Evolutionary conservation across 106 monocot genomes (phyloP).

Genomic region (Acorus gramineus): DNA sequence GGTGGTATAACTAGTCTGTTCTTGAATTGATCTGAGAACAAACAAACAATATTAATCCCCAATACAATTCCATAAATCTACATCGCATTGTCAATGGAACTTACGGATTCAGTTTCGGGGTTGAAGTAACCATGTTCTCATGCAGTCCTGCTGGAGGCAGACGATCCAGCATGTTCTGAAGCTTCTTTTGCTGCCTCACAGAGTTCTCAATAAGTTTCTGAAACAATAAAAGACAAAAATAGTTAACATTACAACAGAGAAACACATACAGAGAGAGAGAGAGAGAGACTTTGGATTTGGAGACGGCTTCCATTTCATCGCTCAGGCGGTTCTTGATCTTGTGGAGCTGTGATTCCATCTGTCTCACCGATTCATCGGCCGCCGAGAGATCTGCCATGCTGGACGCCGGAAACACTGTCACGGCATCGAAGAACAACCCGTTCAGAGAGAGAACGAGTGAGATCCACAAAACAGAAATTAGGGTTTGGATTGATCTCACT

Average conservation of each 20-base stretch:
- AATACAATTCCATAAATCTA: not conserved
- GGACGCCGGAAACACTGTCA: conserved; percentile 60
- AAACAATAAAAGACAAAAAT: not conserved
- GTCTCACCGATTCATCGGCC: conserved; percentile 42
- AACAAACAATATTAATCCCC: too few relatives aligned
- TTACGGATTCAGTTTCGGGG: conserved; percentile 2
- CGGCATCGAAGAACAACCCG: too few relatives aligned
- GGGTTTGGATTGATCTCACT: conserved; percentile 24
- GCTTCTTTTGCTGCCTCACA: conserved; percentile 51
- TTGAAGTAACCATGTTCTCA: conserved; percentile 7
- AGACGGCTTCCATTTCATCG: conserved; percentile 65
- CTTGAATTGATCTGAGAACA: too few relatives aligned
- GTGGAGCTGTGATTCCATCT: conserved; percentile 76
- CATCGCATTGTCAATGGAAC: conserved; percentile 10
- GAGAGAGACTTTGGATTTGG: conserved; percentile 64
- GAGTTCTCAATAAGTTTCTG: conserved; percentile 69
- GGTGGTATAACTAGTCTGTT: conserved; percentile 8
- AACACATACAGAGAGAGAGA: not conserved
- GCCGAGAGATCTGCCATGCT: conserved; percentile 55
- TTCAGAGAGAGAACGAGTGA: not conserved
- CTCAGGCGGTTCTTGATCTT: conserved; percentile 57
- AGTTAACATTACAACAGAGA: not conserved
- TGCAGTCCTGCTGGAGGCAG: conserved; percentile 44
- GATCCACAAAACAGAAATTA: too few relatives aligned
- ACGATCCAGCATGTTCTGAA: conserved; percentile 71